phyloP scores from a whole-genome alignment of 1,284 basidiomycete species.

The Gomphus bonarii region DNA sequence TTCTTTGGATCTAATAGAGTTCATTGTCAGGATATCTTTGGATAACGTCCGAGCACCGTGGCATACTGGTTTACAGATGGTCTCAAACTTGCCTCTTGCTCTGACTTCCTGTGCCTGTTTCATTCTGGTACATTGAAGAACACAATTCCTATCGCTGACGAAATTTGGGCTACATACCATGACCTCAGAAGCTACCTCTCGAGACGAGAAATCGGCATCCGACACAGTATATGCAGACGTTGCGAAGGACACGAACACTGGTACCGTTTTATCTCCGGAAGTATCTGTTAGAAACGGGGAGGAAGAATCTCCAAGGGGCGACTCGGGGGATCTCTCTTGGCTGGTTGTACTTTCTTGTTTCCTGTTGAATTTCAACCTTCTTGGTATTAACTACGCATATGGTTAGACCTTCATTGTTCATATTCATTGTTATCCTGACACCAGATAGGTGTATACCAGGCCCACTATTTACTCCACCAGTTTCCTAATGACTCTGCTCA shows the following conservation, averaged over 20 bases:
- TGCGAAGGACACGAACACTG: background rate
- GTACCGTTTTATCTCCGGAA: background rate
- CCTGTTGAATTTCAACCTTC: slow-evolving; percentile 7
- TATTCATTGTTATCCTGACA: background rate
- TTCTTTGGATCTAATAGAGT: too few species aligned
- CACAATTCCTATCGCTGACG: too few species aligned
- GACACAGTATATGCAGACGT: background rate
- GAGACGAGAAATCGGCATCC: background rate
- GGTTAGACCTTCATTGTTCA: slow-evolving; percentile 2
- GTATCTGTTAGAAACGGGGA: background rate
- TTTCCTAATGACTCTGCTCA: slow-evolving; percentile 7
- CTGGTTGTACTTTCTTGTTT: slow-evolving; percentile 9
- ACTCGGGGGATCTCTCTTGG: slow-evolving; percentile 1
- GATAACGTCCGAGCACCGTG: too few species aligned
- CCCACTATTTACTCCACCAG: slow-evolving; percentile 4
- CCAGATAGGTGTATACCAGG: slow-evolving; percentile 10
- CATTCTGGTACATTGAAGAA: too few species aligned
- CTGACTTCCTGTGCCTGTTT: too few species aligned
- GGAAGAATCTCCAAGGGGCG: background rate
- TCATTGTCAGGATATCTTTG: too few species aligned
- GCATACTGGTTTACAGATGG: too few species aligned
- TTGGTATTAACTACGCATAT: slow-evolving; percentile 6
- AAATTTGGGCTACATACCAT: background rate
- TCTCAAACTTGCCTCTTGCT: too few species aligned
- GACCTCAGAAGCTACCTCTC: background rate